Base-by-base conservation (phyloP, 768 basidiomycete species). In the Mycena crocata region DNA sequence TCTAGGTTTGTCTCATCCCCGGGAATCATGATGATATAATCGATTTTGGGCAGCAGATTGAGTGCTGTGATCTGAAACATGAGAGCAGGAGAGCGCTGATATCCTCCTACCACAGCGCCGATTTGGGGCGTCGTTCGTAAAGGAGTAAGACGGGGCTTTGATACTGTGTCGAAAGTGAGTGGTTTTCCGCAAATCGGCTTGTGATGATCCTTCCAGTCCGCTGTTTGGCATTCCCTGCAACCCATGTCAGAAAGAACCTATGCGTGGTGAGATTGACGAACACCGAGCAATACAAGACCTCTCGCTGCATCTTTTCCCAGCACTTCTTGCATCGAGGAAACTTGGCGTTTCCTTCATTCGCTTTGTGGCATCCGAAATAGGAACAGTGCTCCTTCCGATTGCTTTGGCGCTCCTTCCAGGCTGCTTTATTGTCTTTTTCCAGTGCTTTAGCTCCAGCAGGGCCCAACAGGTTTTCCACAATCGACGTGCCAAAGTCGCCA, bases 181-280 rank as follows among this genome's bases (percentile, higher is more conserved):
- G 59, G 46, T 49, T 69, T 66, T 1, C 72, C 72, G 46, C 72
- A 73, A n/a, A 69, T 71, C 10, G 60, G 31, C 34, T 71, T 71
- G 34, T 73, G 72, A 17, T 57, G 23, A 1, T 15, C 9, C 34
- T 71, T 68, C 70, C 72, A 73, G 40, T 73, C 67, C 19, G 56
- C 59, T 9, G 28, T 67, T 50, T 73, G 72, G 31, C 70, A 71
- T 24, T 61, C 61, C 32, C 70, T 73, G 30, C 12, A 32, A 48
- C 3, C 23, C 4, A 12, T 15, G 31, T 46, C 23, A 48, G 45
- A 3, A 17, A 15, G 44, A 8, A 14, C 19, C 35, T 9, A 5
- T 32, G 31, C 19, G 35, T 37, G 35, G 10, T 37, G 3, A 35
- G 44, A 58, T 26, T 28, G 5, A 60, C 49, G 34, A 65, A 70